These are phyloP conservation scores for Mortierella sp. DNA, from an alignment of 371 early-diverging fungal species.

Conservation along the genomic window DNA sequence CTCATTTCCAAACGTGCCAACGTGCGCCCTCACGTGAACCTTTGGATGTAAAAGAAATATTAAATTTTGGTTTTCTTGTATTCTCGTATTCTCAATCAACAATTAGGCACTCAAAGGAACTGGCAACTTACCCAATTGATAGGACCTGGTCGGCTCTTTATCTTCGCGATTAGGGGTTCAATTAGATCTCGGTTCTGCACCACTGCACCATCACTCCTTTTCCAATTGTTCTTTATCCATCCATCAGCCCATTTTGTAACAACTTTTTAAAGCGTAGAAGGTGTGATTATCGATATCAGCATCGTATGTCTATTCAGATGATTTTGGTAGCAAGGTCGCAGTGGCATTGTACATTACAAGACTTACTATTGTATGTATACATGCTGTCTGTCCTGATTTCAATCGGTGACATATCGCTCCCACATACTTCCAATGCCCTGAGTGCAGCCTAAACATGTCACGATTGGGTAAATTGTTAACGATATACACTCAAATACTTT, in stretches of 20 bases:
- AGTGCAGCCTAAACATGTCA: conserved; percentile 67
- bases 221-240: conserved; percentile 81
- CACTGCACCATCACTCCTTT: conserved; percentile 58
- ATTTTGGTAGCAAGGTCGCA: background rate
- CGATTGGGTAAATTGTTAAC: background rate
- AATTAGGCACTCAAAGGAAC: background rate
- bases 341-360: background rate
- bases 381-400: conserved; percentile 80
- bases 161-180: conserved; percentile 60
- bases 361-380: conserved; percentile 73
- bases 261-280: conserved; percentile 46
- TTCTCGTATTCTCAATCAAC: background rate
- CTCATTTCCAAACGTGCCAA: conserved; percentile 79
- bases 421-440: conserved; percentile 72
- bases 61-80: background rate
- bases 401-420: conserved; percentile 34
- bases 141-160: conserved; percentile 59
- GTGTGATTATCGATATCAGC: background rate
- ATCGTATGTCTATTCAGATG: background rate
- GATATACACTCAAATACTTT: too few relatives aligned
- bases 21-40: conserved; percentile 74
- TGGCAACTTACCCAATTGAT: conserved; percentile 60
- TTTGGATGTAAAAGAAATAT: background rate
- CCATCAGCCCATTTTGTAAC: conserved; percentile 73
- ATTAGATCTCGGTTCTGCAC: conserved; percentile 86